Evolutionary conservation across 495 filamentous ascomycete species (phyloP), one percentile per base, ranked within the genome.

Genomic region (Daldinia loculata): DNA sequence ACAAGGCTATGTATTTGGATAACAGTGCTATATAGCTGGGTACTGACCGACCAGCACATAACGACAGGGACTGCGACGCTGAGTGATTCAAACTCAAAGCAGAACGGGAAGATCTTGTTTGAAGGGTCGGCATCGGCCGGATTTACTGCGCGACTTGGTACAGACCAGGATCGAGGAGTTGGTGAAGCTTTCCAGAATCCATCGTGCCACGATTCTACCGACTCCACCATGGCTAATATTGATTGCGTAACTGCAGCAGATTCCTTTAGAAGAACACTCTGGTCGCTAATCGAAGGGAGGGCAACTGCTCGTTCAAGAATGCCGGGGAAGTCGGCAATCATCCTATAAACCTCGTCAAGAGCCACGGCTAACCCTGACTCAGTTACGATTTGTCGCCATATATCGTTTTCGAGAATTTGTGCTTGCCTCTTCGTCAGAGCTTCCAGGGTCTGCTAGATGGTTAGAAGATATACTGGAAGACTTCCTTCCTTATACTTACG

Each of bases 31-130:
- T 63, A 63, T 17, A 69, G 30, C 24, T 69, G 66, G 41, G 66
- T 14, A 41, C 22, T 24, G 41, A 63, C 52, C 3, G 59, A 45
- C 66, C 66, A 69, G 59, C 66, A 63, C 51, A 63, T 50, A 4
- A 69, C 41, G 52, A 59, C 32, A 58, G 66, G 19, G 9, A 69
- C 53, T 24, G 59, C 66, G 27, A 69, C 60, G 32, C 29, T n/a
- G 52, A 63, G 51, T 0, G 66, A 69, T 39, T 69, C 66, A 15
- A 69, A 69, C 53, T 69, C 66, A n/a, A 63, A 69, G 24, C 66
- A 69, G 41, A 63, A 45, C 15, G 66, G 59, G 32, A 63, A 69
- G 17, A 58, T 34, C 30, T 32, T 63, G 24, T 58, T 48, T 6
- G 59, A 63, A 61, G 29, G 65, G n/a, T 56, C 57, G 29, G 26